phyloP scores from a whole-genome alignment of 1,284 basidiomycete species.

The Trichosporon sp. region DNA sequence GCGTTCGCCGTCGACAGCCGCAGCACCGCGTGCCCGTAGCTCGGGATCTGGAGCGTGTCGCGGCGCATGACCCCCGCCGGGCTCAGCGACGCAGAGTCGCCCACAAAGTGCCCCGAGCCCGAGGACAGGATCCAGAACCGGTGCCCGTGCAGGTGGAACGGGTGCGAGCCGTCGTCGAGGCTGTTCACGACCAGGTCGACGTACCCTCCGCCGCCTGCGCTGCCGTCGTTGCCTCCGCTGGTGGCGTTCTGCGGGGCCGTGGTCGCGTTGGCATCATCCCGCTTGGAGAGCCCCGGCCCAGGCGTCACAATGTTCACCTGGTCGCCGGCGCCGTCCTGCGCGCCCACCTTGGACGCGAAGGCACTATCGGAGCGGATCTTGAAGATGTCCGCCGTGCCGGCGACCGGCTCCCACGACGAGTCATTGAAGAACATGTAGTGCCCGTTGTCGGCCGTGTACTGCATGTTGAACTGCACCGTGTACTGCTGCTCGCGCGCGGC shows the following conservation, averaged over 20 bases:
- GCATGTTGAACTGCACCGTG: constrained; percentile 21
- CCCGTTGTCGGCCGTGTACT: constrained; percentile 21
- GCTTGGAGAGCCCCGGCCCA: constrained; percentile 8
- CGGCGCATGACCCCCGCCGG: constrained; percentile 28
- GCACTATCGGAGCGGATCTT: background rate
- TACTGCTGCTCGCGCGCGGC: background rate
- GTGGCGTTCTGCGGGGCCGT: constrained; percentile 25
- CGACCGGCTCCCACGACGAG: constrained; percentile 14
- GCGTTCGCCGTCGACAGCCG: constrained; percentile 26
- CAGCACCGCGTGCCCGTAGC: constrained; percentile 25
- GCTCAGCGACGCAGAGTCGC: constrained; percentile 16
- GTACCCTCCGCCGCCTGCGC: constrained; percentile 10
- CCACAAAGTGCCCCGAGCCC: constrained; percentile 15
- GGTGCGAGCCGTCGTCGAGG: constrained; percentile 30
- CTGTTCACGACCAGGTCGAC: constrained; percentile 29
- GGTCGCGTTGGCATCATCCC: constrained; percentile 17
- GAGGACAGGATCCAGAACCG: constrained; percentile 25
- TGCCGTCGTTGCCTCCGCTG: constrained; percentile 8
- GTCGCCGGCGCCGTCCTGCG: constrained; percentile 3
- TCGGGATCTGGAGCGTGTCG: constrained; percentile 30
- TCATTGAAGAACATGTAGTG: constrained; percentile 28
- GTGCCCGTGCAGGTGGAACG: constrained; percentile 37
- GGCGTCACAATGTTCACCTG: constrained; percentile 23
- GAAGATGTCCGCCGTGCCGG: background rate
- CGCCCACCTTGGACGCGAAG: background rate